Base-by-base conservation (phyloP, 345 rosid species). In the Arabidopsis arenosa region DNA sequence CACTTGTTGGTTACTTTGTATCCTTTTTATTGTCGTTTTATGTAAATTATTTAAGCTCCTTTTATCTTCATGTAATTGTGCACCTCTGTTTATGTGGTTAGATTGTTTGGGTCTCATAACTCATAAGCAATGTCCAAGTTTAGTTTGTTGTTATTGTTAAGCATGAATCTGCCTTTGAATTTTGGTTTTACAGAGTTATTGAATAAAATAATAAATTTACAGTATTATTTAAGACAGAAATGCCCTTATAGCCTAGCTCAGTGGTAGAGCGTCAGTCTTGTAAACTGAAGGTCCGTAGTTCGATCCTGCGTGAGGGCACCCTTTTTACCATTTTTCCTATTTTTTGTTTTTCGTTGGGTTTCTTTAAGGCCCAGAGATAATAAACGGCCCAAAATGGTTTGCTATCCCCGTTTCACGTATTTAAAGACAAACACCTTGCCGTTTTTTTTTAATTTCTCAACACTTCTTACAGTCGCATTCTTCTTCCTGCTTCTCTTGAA, bases 231-330 rank as follows among this genome's bases (percentile, higher is more conserved):
- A 2, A 3, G 28, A 17, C 3, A 21, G 1, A 61, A 40, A 12
- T 61, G 85, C 84, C 80, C 77, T 23, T 79, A 80, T 82, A 73
- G 85, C 84, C 85, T 82, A 73, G 85, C 84, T 86, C 87, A 90
- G 88, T 86, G 89, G 91, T 87, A 80, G 90, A 86, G 93, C 86
- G 88, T 82, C 90, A 83, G 90, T 90, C 90, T 90, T 85, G 90
- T 87, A 90, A 85, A 87, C 93, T 87, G 91, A 82, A 88, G 93
- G 91, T 85, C 85, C 85, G 70, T 72, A 84, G 86, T 84, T 88
- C 88, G 88, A 86, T 87, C 84, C 88, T 88, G 84, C 87, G 82
- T 90, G 90, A 12, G 90, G 92, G 92, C 96, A 86, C 72, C 72
- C 14, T 67, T 33, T 72, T 59, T 0, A 2, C 21, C 4, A 3